Percentiles rank a stretch among this genome's conserved stretches.
These are phyloP conservation scores for Phylloporus rhodoxanthus DNA, from an alignment of 768 basidiomycete genomes.

Conservation along the genomic window DNA sequence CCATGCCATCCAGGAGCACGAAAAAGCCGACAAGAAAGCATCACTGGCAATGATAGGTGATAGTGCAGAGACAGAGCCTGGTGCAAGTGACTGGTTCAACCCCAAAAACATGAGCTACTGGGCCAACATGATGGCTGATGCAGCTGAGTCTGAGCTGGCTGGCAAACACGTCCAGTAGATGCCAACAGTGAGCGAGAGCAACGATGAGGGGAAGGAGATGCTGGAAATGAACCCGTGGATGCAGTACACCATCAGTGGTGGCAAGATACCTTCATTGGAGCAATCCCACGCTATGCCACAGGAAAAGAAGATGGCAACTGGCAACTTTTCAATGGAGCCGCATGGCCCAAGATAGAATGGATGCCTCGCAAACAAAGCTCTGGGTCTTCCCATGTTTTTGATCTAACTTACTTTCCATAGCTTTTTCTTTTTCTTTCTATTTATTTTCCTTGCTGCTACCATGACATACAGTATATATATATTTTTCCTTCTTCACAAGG, in stretches of 20 bases:
- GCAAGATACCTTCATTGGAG: constrained; percentile 13
- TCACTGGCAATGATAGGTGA: neutral
- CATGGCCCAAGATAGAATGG: constrained; percentile 35
- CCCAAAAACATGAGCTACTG: constrained; percentile 25
- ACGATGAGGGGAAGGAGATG: constrained; percentile 20
- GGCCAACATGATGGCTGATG: constrained; percentile 23
- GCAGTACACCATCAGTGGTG: constrained; percentile 28
- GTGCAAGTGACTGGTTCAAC: constrained; percentile 21
- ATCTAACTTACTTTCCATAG: neutral
- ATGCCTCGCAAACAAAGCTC: constrained; percentile 29
- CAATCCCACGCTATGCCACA: constrained; percentile 4
- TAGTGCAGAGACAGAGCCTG: constrained; percentile 15
- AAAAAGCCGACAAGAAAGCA: constrained; percentile 15
- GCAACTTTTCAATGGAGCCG: constrained; percentile 22
- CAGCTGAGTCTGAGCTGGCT: constrained; percentile 1
- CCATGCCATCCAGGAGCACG: constrained; percentile 6
- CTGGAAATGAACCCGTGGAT: constrained; percentile 26
- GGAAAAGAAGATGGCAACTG: constrained; percentile 12
- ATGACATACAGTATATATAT: constrained; percentile 23
- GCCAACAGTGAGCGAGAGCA: constrained; percentile 12
- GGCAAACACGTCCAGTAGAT: constrained; percentile 26
- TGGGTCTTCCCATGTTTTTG: constrained; percentile 28
- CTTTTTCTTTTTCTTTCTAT: neutral
- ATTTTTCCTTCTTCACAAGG: constrained; percentile 6
- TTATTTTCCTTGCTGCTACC: constrained; percentile 7